Evolutionary conservation across 352 stramenopile species (phyloP), one percentile per base, ranked within the genome.

Genomic region (Phytophthora crassamura): DNA sequence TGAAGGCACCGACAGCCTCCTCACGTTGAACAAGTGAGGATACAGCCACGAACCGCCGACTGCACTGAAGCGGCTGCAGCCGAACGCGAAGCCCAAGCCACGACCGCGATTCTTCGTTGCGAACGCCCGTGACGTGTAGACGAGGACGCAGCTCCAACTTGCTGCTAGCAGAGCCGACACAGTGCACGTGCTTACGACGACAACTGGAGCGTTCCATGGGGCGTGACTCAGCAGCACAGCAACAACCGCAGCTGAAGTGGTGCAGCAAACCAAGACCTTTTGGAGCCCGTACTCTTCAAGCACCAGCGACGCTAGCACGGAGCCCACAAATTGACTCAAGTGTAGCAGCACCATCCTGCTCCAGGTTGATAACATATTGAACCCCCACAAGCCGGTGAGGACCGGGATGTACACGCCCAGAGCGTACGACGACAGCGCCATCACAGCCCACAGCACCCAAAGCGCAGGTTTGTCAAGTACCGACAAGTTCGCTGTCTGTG

Each of bases 371-470:
- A 57, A 73, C 39, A 73, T 39, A 25, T 76, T 76, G 48, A 73
- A 73, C 7, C 63, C 57, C 20, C 32, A 66, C 20, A 76, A 51
- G 22, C 68, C 66, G 18, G 69, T 65, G n/a, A 76, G 54, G 9
- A 53, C 69, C 15, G 68, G 68, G 4, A 76, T 32, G 16, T 60
- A 76, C n/a, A 56, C 43, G 5, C 62, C 54, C 28, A 77, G 25
- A 32, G 69, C 63, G 55, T 79, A 80, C 22, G 59, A 64, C 5
- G 54, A 74, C 43, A 82, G 33, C 0, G 59, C 48, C 16, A 80
- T 22, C n/a, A 35, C 47, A 43, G 50, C 55, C 74, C 74, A 82
- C 6, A 77, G 32, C 12, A 32, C 34, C 53, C 69, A 75, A 16
- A 82, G 22, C 25, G 67, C 53, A 2, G 71, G 16, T 12, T 49